Evolutionary conservation across 129 eudicot genomes (phyloP), one percentile per base, ranked within the genome.

Genomic region (Saussurea involucrata): DNA sequence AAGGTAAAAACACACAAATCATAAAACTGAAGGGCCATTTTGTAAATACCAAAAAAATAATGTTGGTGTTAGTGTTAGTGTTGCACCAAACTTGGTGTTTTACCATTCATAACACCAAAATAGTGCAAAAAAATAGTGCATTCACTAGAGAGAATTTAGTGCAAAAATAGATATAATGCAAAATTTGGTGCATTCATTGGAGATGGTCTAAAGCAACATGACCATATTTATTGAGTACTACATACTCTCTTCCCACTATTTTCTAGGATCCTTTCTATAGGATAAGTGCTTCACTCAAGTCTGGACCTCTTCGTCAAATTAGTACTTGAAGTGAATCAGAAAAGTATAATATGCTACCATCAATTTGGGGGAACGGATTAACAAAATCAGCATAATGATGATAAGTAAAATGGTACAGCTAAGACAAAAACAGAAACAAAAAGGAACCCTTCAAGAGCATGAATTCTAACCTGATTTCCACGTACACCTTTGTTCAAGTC

Each of bases 401-500:
- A 53, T 53, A 53, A 18, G 8, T 53, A 53, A 53, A 53, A 5
- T n/a, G 8, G 22, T 53, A 53, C 61, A 5, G 9, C 61, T 6
- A 53, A 53, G 61, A 53, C 61, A 5, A 3, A n/a, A 32, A 44
- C 55, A 13, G 6, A 17, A 53, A 53, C 1, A 17, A 49, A 49
- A 49, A 49, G 6, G 8, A 4, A 20, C 8, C 29, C 73, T 68
- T 72, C 66, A 73, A 31, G 40, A 32, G 20, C 68, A 33, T 55
- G 65, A 53, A 80, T 11, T 63, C 82, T 69, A 68, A 95, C 99
- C 99, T 95, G 99, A 85, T 95, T 95, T 73, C 97, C 99, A 31
- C 97, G 96, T 27, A 95, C 99, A 27, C 99, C 99, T 87, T 95
- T 95, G 80, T 95, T 95, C 71, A 95, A 87, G 82, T 95, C 99